These are phyloP conservation scores for Isatis tinctoria DNA, from an alignment of 345 rosid species.

Conservation along the genomic window DNA sequence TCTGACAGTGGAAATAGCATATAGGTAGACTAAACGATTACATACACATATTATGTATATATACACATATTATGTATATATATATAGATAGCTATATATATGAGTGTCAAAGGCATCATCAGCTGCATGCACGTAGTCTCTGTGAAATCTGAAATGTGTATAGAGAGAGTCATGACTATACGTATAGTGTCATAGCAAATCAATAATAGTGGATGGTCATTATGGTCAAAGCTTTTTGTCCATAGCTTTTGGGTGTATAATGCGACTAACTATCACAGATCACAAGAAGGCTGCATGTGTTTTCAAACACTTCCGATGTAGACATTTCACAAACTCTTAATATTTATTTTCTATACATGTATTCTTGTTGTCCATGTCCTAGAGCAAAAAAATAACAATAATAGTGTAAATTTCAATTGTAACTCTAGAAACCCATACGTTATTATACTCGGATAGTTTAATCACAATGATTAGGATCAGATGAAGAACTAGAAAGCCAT, in stretches of 20 bases:
- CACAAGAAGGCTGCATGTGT: conserved; percentile 33
- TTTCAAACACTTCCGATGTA: conserved; percentile 22
- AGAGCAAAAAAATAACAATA: neutral
- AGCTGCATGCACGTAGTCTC: conserved; percentile 23
- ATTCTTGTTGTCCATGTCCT: conserved; percentile 10
- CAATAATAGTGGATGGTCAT: conserved; percentile 30
- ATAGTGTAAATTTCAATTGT: neutral
- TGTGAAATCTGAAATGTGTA: conserved; percentile 8
- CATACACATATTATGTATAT: neutral
- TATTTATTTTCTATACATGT: neutral
- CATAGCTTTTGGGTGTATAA: conserved; percentile 26
- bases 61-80: neutral
- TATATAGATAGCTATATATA: neutral
- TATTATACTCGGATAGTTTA: neutral
- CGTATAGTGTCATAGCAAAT: conserved; percentile 30
- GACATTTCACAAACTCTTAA: conserved; percentile 18
- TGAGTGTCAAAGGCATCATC: neutral
- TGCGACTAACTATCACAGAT: conserved; percentile 28
- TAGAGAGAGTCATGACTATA: conserved; percentile 21
- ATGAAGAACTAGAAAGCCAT: neutral
- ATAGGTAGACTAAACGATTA: neutral
- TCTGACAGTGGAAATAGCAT: conserved; percentile 16
- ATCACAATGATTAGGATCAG: neutral
- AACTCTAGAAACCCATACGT: neutral
- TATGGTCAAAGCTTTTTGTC: conserved; percentile 31